These are phyloP conservation scores for Cercospora berteroae DNA, from an alignment of 2,329 filamentous ascomycete species.

Conservation along the genomic window DNA sequence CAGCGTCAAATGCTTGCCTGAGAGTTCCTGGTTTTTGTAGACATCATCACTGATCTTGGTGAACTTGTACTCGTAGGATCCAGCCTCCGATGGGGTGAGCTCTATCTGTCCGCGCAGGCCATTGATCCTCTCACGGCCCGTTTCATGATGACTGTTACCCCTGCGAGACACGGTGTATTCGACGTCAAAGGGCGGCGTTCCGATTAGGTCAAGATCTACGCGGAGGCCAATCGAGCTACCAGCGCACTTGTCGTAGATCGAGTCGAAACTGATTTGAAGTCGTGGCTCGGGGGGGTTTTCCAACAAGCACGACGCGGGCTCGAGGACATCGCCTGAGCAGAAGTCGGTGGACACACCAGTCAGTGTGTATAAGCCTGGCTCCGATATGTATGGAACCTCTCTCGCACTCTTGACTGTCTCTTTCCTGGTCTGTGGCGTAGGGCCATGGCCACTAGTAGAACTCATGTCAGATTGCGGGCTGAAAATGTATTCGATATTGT, in stretches of 20 bases:
- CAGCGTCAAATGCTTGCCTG: conserved; percentile 56
- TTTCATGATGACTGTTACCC: conserved; percentile 51
- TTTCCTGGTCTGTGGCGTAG: conserved; percentile 57
- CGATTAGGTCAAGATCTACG: conserved; percentile 84
- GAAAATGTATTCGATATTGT: conserved; percentile 78
- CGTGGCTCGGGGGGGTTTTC: conserved; percentile 87
- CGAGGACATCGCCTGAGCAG: conserved; percentile 83
- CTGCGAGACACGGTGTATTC: conserved; percentile 69
- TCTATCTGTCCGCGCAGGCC: conserved; percentile 80
- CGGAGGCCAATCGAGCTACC: conserved; percentile 88
- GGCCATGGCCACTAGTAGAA: conserved; percentile 67
- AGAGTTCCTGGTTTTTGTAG: conserved; percentile 66
- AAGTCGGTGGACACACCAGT: conserved; percentile 74
- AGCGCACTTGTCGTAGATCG: conserved; percentile 91
- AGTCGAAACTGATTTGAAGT: conserved; percentile 69
- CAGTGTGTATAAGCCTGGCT: conserved; percentile 83
- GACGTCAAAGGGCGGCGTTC: conserved; percentile 87
- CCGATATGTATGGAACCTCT: conserved; percentile 66
- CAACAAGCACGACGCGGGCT: conserved; percentile 89
- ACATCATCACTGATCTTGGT: conserved; percentile 76
- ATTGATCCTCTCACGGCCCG: conserved; percentile 57
- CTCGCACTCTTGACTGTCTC: conserved; percentile 61
- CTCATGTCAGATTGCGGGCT: conserved; percentile 69
- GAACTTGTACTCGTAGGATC: conserved; percentile 85
- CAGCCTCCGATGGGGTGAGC: conserved; percentile 75